Evolutionary conservation across 345 rosid genomes (phyloP).

Genomic region (Clarkia xantiana): DNA sequence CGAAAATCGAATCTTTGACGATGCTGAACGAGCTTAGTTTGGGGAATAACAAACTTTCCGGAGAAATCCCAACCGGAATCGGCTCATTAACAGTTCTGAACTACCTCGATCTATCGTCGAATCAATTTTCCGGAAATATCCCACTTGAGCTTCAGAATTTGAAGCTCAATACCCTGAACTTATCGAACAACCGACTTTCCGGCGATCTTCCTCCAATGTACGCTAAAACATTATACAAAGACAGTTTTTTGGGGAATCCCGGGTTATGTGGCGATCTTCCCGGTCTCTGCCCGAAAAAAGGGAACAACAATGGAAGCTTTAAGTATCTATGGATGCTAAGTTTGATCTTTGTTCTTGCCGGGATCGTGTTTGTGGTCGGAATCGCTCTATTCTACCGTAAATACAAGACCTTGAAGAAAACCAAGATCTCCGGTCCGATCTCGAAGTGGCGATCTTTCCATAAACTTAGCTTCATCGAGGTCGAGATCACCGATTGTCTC

Average conservation of each 20-base stretch:
- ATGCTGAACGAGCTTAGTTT: conserved; percentile 39
- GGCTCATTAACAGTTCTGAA: conserved; percentile 34
- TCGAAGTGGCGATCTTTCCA: conserved; percentile 65
- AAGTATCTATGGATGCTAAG: conserved; percentile 21
- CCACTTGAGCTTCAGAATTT: conserved; percentile 34
- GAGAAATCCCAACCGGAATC: conserved; percentile 45
- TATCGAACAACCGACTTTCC: conserved; percentile 47
- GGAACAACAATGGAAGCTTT: neutral
- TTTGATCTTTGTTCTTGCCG: neutral
- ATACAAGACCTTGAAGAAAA: too few relatives aligned
- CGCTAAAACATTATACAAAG: conserved; percentile 22
- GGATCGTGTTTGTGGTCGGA: too few relatives aligned
- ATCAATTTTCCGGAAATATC: conserved; percentile 58
- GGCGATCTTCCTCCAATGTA: conserved; percentile 54
- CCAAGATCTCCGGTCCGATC: neutral
- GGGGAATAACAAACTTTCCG: conserved; percentile 45
- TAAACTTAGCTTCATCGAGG: conserved; percentile 38
- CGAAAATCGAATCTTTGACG: conserved; percentile 38
- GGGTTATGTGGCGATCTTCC: conserved; percentile 25
- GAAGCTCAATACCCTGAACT: conserved; percentile 60
- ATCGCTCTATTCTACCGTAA: too few relatives aligned
- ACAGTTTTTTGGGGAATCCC: conserved; percentile 44
- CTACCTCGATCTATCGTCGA: conserved; percentile 55
- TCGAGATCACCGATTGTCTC: conserved; percentile 45
- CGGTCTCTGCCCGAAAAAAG: too few relatives aligned